Conservation (phyloP, 2,329 filamentous ascomycete genomes). For the Colletotrichum magnum region DNA sequence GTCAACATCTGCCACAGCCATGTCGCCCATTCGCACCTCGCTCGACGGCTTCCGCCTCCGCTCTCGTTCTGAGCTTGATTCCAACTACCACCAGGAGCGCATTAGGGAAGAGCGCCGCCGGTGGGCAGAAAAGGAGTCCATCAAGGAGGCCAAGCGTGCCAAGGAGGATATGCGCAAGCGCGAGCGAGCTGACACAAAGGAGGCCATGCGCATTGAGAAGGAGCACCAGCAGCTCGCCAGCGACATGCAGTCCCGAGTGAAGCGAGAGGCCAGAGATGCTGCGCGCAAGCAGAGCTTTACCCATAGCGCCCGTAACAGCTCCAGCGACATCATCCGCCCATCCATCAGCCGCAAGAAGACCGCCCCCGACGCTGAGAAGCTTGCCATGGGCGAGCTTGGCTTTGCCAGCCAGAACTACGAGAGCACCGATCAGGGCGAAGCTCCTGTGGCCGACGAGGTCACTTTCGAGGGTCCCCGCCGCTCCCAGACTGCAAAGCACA, state of each 20-base stretch:
- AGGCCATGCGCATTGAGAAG: slow-evolving; percentile 66
- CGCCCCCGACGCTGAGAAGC: slow-evolving; percentile 55
- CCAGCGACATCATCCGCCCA: slow-evolving; percentile 49
- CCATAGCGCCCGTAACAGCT: slow-evolving; percentile 49
- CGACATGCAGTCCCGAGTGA: slow-evolving; percentile 21
- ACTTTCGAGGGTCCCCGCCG: slow-evolving; percentile 60
- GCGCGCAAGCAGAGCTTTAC: slow-evolving; percentile 57
- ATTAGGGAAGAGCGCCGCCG: slow-evolving; percentile 73
- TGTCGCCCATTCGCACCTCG: slow-evolving; percentile 70
- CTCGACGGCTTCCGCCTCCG: slow-evolving; percentile 74
- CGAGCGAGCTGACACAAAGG: slow-evolving; percentile 71
- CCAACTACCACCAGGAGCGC: slow-evolving; percentile 65
- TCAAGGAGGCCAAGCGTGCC: slow-evolving; percentile 74
- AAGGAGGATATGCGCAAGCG: slow-evolving; percentile 70
- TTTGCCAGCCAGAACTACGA: slow-evolving; percentile 65
- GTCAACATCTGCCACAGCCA: slow-evolving; percentile 50
- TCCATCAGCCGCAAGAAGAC: slow-evolving; percentile 48
- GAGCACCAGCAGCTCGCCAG: slow-evolving; percentile 51
- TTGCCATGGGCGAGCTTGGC: slow-evolving; percentile 43
- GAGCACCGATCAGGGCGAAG: slow-evolving; percentile 52
- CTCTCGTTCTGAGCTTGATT: slow-evolving; percentile 72
- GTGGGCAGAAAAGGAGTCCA: slow-evolving; percentile 73
- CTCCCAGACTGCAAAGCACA: slow-evolving; percentile 67
- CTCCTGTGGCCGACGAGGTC: slow-evolving; percentile 57
- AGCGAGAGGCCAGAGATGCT: slow-evolving; percentile 41